Base-by-base conservation (phyloP, 768 basidiomycete species). In the Pholiota microspora region DNA sequence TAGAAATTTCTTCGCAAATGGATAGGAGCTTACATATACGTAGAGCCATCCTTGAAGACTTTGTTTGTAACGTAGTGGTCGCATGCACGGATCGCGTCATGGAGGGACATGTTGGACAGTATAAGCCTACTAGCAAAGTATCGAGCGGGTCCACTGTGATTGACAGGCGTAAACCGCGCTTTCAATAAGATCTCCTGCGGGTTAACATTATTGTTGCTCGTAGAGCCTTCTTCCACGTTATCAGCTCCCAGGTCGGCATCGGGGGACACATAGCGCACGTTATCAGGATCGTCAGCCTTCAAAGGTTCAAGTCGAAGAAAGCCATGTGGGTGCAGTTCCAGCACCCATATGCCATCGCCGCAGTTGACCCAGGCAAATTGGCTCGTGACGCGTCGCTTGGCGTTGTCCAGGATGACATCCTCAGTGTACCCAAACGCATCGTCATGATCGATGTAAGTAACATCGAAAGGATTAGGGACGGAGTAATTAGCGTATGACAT, bases 311-410 rank as follows among this genome's bases (percentile, higher is more conserved):
- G 74, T 36, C 84, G 82, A 47, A 94, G 72, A 61, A 79, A 77
- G 1, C 92, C 91, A 57, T 78, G 80, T 10, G 81, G 82, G n/a
- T 90, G 68, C 57, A 86, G 85, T 63, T 92, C 88, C 2, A 95
- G 74, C 7, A 95, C 80, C 67, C 87, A 89, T 13, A 82, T 67
- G 31, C 84, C 78, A 3, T 76, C 73, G 6, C 92, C 90, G 61
- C 89, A 92, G 2, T 83, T 82, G 7, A 96, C 86, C 94, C 94
- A 94, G 4, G 88, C 82, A 59, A 81, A 76, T 16, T 62, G 69
- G 58, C 84, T 92, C 35, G 88, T 54, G 21, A 67, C 68, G 16
- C 69, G 58, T 15, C 89, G 73, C 59, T 86, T 80, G 10, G 85
- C 80, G 24, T 74, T 73, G 10, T 81, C 82, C 2, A 79, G 79